These are phyloP conservation scores for Hypoxylon fuscum DNA, from an alignment of 495 filamentous ascomycete species.

Conservation along the genomic window DNA sequence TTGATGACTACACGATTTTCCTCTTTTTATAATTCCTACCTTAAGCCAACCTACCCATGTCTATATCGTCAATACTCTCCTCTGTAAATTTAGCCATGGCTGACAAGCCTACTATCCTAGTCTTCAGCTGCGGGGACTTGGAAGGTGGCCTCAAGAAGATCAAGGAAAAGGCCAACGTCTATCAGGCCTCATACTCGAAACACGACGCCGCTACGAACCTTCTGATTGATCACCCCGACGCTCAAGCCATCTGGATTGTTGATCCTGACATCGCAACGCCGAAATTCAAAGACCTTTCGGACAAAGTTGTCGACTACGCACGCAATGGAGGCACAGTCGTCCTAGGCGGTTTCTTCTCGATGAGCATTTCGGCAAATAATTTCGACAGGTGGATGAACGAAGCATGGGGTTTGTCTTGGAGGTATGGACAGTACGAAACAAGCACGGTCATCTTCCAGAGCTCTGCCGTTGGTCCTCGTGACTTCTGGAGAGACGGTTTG, in stretches of 20 bases:
- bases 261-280: background rate
- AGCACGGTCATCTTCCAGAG: background rate
- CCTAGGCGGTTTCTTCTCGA: background rate
- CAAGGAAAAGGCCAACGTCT: background rate
- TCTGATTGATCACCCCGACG: background rate
- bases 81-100: background rate
- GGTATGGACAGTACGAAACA: background rate
- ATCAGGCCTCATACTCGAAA: background rate
- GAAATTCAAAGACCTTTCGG: background rate
- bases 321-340: background rate
- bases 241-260: background rate
- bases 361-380: too few relatives aligned
- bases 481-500: background rate
- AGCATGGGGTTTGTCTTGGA: background rate
- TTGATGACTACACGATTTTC: too few relatives aligned
- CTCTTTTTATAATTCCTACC: too few relatives aligned
- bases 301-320: background rate
- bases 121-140: background rate
- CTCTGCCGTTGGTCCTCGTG: background rate
- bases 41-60: background rate
- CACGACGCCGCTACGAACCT: background rate
- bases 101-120: background rate
- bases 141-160: background rate
- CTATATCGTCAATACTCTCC: background rate
- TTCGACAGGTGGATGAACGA: background rate